A percentile compares a stretch with the other conserved stretches of the same genome.
phyloP scores from a whole-genome alignment of 2,329 filamentous ascomycete species.

The Aspergillus transmontanensis region DNA sequence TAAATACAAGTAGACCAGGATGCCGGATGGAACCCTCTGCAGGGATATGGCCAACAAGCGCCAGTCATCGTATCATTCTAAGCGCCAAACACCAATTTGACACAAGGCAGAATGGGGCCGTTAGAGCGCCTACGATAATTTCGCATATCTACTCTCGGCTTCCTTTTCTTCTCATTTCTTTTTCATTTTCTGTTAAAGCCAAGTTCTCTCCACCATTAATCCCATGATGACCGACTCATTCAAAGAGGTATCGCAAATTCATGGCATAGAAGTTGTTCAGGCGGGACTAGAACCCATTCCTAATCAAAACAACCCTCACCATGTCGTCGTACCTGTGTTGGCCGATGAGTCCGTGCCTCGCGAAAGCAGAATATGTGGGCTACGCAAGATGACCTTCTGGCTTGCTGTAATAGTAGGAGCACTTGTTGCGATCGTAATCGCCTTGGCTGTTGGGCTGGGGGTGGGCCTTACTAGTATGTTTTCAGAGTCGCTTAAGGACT shows the following conservation, averaged over 20 bases:
- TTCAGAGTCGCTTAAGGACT: background rate
- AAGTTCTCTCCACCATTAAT: too few species aligned
- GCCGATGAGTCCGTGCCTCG: background rate
- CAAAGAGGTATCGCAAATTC: background rate
- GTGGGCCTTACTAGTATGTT: slow-evolving; percentile 3
- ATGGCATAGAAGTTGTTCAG: background rate
- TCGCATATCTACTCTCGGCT: background rate
- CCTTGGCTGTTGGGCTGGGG: slow-evolving; percentile 1
- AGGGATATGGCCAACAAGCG: too few species aligned
- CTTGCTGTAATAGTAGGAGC: background rate
- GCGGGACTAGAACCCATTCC: background rate
- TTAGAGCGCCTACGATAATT: too few species aligned
- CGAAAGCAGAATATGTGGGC: background rate
- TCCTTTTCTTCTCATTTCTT: background rate
- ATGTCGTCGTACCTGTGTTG: background rate
- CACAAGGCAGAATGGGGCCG: background rate
- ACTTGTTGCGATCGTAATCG: background rate
- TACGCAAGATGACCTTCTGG: background rate
- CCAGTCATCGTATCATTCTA: too few species aligned
- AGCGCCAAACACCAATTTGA: background rate
- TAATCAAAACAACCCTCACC: background rate
- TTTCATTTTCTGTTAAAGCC: background rate
- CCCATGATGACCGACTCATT: background rate
- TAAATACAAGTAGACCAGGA: too few species aligned
- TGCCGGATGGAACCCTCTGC: too few species aligned